Evolutionary conservation across 805 yeast species (phyloP), one percentile per base, ranked within the genome.

Genomic region (Ogataea saltuana): DNA sequence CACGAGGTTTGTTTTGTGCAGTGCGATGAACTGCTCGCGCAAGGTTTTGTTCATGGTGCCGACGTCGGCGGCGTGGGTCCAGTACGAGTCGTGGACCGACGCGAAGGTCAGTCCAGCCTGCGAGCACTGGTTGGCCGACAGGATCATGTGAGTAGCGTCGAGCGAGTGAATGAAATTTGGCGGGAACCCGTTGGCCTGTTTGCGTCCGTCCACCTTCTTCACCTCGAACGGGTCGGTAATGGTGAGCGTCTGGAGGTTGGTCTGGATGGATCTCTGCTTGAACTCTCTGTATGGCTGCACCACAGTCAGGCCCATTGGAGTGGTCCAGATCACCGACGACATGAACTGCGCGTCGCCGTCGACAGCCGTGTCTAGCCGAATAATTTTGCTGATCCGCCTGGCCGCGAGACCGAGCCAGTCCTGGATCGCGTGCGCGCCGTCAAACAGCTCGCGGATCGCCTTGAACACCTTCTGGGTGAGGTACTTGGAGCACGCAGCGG

Each of bases 301-400:
- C 60, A 95, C 89, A 2, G 98, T 97, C 48, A 93, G 71, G 3
- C 97, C 96, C 29, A 91, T 67, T 1, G 99, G 98, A 0, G 98
- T 85, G 0, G 99, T 93, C 99, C 99, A 93, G 54, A 93, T 88
- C 6, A 93, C 97, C 4, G 95, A 80, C 1, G 96, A 80, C 75
- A 88, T 78, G 56, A 79, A 83, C 21, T 22, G 38, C 20, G 38
- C 38, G 12, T 34, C 38, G 44, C 77, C 81, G 4, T 84, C 83
- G 37, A 73, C 73, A 41, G 74, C 83, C 34, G 77, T 69, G 53
- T 84, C 90, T 11, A 86, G 63, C 34, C 91, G 74, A 13, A 88
- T 78, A 4, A 95, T 83, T 56, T 84, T 84, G 10, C 91, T 75
- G 49, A 93, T 88, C 46, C 84, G 71, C 51, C 76, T 78, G 3